phyloP scores from a whole-genome alignment of 2,329 filamentous ascomycete genomes.

The Karstenula rhodostoma region DNA sequence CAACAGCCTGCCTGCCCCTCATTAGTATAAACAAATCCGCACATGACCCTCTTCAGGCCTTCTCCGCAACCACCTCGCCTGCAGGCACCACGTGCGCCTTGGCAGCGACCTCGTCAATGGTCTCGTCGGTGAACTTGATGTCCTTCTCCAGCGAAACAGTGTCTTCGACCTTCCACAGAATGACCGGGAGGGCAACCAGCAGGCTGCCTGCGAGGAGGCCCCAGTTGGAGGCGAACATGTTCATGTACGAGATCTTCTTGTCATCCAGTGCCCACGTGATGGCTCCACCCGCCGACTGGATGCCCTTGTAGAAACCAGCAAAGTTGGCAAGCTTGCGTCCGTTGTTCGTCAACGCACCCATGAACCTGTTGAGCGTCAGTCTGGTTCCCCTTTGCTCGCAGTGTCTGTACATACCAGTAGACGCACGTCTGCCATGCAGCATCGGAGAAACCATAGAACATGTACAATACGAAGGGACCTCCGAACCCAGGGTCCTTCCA shows the following conservation, averaged over 20 bases:
- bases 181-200: conserved; percentile 78
- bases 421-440: conserved; percentile 88
- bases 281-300: conserved; percentile 86
- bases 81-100: conserved; percentile 30
- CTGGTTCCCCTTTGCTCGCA: background rate
- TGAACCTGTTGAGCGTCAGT: conserved; percentile 67
- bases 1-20: conserved; percentile 15
- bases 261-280: conserved; percentile 77
- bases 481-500: conserved; percentile 74
- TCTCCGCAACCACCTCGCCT: conserved; percentile 32
- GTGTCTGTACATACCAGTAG: conserved; percentile 73
- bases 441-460: conserved; percentile 90
- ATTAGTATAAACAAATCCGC: conserved; percentile 18
- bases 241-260: conserved; percentile 67
- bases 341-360: conserved; percentile 93
- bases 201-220: conserved; percentile 77
- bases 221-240: conserved; percentile 79
- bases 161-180: conserved; percentile 81
- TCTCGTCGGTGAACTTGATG: conserved; percentile 85
- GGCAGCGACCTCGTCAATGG: conserved; percentile 70
- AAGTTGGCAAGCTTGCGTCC: conserved; percentile 91
- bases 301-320: conserved; percentile 88
- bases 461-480: conserved; percentile 86
- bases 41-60: conserved; percentile 31
- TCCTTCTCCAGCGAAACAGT: conserved; percentile 84